Percentiles rank a stretch among this genome's conserved stretches.
Evolutionary conservation across 1,284 basidiomycete species (phyloP).

Genomic region (Athelia psychrophila): DNA sequence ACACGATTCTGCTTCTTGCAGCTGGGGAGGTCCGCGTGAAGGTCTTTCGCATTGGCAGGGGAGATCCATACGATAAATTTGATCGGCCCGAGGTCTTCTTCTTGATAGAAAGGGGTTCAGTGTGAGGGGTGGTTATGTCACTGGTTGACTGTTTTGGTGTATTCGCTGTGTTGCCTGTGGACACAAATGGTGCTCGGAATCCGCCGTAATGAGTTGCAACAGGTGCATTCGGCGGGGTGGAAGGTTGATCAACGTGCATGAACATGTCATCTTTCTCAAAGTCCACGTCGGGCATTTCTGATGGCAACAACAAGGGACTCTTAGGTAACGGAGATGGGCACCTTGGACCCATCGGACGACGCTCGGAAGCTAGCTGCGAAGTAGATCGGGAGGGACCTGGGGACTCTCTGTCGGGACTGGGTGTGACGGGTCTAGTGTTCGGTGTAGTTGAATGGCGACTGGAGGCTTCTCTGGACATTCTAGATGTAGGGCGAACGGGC

Average conservation of each 20-base stretch:
- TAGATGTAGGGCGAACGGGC: slow-evolving; percentile 50
- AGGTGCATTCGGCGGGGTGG: slow-evolving; percentile 19
- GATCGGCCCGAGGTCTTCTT: slow-evolving; percentile 66
- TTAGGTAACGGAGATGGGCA: slow-evolving; percentile 60
- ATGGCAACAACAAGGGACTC: slow-evolving; percentile 29
- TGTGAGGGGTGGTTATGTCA: slow-evolving; percentile 25
- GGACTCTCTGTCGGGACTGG: slow-evolving; percentile 24
- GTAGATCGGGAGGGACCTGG: slow-evolving; percentile 35
- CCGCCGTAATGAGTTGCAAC: slow-evolving; percentile 58
- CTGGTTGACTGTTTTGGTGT: slow-evolving; percentile 41
- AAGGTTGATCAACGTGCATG: slow-evolving; percentile 25
- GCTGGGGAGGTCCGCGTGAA: slow-evolving; percentile 47
- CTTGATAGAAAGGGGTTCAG: slow-evolving; percentile 78
- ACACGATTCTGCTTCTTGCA: slow-evolving; percentile 38
- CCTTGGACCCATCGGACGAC: slow-evolving; percentile 67
- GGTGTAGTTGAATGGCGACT: slow-evolving; percentile 37
- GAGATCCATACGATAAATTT: slow-evolving; percentile 30
- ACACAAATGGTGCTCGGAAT: slow-evolving; percentile 60
- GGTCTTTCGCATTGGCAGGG: slow-evolving; percentile 39
- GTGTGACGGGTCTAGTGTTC: slow-evolving; percentile 27
- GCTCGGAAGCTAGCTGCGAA: slow-evolving; percentile 47
- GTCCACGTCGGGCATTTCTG: slow-evolving; percentile 35
- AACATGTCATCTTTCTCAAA: slow-evolving; percentile 37
- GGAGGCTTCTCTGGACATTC: slow-evolving; percentile 40
- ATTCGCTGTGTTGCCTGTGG: slow-evolving; percentile 42